Percentiles rank a stretch among this genome's conserved stretches.
These are phyloP conservation scores for Orobanche coerulescens DNA, from an alignment of 257 asterid genomes.

Conservation along the genomic window DNA sequence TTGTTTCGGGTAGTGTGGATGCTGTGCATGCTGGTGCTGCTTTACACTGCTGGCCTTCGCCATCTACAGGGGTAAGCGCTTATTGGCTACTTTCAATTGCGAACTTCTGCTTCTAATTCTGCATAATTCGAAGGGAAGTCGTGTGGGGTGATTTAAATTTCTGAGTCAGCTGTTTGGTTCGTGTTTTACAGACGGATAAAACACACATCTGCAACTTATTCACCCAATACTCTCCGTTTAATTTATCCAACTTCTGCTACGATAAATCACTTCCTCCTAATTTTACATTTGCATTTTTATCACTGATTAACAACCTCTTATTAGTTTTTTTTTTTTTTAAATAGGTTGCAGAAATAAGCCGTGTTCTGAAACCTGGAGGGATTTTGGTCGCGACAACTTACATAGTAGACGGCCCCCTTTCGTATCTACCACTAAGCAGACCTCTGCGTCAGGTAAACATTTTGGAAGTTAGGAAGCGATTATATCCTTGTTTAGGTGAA, in stretches of 20 bases:
- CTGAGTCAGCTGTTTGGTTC: too few species aligned
- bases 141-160: too few species aligned
- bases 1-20: slow-evolving; percentile 58
- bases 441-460: slow-evolving; percentile 52
- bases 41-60: slow-evolving; percentile 92
- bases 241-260: too few species aligned
- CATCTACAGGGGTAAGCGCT: slow-evolving; percentile 62
- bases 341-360: slow-evolving; percentile 88
- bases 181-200: too few species aligned
- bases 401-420: slow-evolving; percentile 54
- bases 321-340: background rate
- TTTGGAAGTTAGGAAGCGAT: background rate
- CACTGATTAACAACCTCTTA: background rate
- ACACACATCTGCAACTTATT: too few species aligned
- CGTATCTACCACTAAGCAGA: slow-evolving; percentile 44
- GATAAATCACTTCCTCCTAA: background rate
- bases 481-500: background rate
- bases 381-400: slow-evolving; percentile 71
- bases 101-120: background rate
- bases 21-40: slow-evolving; percentile 98
- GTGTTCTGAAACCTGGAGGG: slow-evolving; percentile 81
- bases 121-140: background rate
- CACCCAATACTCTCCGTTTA: too few species aligned
- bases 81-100: background rate
- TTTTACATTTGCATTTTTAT: background rate